Conservation (phyloP, 108 stramenopile species). For the Cyclotella baltica region DNA sequence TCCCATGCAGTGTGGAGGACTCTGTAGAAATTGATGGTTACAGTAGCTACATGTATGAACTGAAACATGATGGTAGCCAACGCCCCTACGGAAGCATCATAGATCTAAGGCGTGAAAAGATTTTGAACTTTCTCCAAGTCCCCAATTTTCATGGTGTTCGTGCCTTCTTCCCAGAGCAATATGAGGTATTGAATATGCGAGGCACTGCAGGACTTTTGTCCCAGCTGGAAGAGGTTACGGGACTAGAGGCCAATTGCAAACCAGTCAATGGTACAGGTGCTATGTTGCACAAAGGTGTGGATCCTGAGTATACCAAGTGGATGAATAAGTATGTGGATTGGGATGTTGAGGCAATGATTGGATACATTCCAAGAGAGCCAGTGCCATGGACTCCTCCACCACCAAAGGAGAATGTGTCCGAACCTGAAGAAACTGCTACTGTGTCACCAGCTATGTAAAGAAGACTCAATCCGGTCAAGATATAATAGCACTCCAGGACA, state of each 20-base stretch:
- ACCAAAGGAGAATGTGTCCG: background rate
- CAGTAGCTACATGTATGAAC: conserved; percentile 33
- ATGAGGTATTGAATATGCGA: conserved; percentile 39
- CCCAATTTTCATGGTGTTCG: conserved; percentile 31
- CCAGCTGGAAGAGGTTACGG: conserved; percentile 43
- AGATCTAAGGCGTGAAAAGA: conserved; percentile 43
- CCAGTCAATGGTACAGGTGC: conserved; percentile 20
- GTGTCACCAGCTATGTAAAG: conserved; percentile 8
- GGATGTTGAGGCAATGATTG: conserved; percentile 49
- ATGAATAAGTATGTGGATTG: conserved; percentile 55
- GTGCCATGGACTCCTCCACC: conserved; percentile 10
- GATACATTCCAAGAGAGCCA: conserved; percentile 23
- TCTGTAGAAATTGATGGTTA: conserved; percentile 13
- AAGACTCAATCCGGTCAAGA: background rate
- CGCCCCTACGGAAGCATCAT: conserved; percentile 37
- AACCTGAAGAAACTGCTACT: background rate
- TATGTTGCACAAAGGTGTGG: conserved; percentile 21
- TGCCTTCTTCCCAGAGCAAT: conserved; percentile 39
- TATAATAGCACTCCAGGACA: background rate
- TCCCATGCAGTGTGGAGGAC: conserved; percentile 27
- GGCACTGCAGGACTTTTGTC: conserved; percentile 28
- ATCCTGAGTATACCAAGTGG: conserved; percentile 48
- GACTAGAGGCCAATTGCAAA: conserved; percentile 38
- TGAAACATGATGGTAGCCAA: conserved; percentile 42
- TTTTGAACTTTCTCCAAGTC: conserved; percentile 41